Evolutionary conservation across 1,284 basidiomycete genomes (phyloP), one percentile per base, ranked within the genome.

Genomic region (Gomphus bonarii): DNA sequence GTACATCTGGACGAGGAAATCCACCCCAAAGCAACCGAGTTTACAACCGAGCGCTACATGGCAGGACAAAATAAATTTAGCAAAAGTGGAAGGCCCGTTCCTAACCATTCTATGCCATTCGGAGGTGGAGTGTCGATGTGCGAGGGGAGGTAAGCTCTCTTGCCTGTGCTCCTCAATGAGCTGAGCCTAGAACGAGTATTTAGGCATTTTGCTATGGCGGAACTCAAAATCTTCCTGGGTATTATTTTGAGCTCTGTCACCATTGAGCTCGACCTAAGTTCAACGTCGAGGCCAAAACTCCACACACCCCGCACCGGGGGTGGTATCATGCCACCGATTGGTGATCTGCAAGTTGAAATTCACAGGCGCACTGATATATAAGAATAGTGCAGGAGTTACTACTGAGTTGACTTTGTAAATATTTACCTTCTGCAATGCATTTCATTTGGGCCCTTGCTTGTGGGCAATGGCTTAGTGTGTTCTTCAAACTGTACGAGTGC

Each of bases 71-170:
- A 40, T 54, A 42, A 55, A 20, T 53, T 58, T 8, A 52, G 22
- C 44, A 66, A 65, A 47, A 59, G 65, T 18, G 64, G 64, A 16
- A 62, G 58, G 54, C 28, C 30, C 5, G 60, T 65, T 30, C 42
- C 63, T 2, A 65, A 64, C 36, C 64, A 66, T 52, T 54, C 60
- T 2, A 63, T 65, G 61, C 59, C 65, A 1, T 66, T 65, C 30
- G 64, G 64, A 1, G 64, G 63, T 25, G 64, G 64, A 18, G 58
- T 62, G 20, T 64, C 63, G 4, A 64, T 63, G 62, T 65, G 63
- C 46, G 63, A 63, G 58, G 64, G 63, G 11, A 62, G 64, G 64
- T 64, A 42, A 42, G 61, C 48, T 14, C 5, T 33, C 25, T 18
- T 28, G 22, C 18, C 20, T 5, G 49, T 11, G n/a, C 36, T 33